These are phyloP conservation scores for Venturia nashicola DNA, from an alignment of 2,329 filamentous ascomycete genomes.

Conservation along the genomic window DNA sequence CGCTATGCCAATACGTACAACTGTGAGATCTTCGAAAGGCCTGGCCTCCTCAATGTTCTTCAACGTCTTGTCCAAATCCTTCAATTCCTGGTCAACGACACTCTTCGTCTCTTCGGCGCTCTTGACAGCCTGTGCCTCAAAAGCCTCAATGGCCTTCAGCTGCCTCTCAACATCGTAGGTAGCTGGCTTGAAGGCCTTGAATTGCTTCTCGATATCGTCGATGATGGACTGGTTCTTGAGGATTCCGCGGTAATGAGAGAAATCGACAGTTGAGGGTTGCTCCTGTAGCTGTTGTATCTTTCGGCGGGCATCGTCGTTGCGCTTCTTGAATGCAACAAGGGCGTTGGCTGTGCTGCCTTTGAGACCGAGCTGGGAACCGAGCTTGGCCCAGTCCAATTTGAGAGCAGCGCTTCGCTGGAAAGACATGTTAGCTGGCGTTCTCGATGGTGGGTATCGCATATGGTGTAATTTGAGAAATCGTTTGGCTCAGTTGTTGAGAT, in stretches of 20 bases:
- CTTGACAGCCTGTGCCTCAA: constrained; percentile 93
- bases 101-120: constrained; percentile 94
- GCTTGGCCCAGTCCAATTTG: constrained; percentile 98
- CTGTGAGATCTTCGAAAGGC: constrained; percentile 93
- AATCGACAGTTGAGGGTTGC: constrained; percentile 79
- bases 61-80: constrained; percentile 86
- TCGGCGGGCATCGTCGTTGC: constrained; percentile 96
- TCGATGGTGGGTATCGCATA: constrained; percentile 14
- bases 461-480: constrained; percentile 2
- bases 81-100: constrained; percentile 88
- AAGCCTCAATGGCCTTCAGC: constrained; percentile 95
- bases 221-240: constrained; percentile 95
- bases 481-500: background rate
- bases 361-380: constrained; percentile 88
- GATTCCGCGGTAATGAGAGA: constrained; percentile 76
- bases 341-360: constrained; percentile 86
- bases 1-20: constrained; percentile 55
- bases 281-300: constrained; percentile 77
- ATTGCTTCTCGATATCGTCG: constrained; percentile 95
- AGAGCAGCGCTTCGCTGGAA: constrained; percentile 87
- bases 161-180: constrained; percentile 89
- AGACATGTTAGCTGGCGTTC: constrained; percentile 21
- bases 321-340: constrained; percentile 97
- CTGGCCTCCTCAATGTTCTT: constrained; percentile 95
- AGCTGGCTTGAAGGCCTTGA: constrained; percentile 79